Evolutionary conservation across 371 early-diverging fungal species (phyloP).

Genomic region (Batkoa obscura): DNA sequence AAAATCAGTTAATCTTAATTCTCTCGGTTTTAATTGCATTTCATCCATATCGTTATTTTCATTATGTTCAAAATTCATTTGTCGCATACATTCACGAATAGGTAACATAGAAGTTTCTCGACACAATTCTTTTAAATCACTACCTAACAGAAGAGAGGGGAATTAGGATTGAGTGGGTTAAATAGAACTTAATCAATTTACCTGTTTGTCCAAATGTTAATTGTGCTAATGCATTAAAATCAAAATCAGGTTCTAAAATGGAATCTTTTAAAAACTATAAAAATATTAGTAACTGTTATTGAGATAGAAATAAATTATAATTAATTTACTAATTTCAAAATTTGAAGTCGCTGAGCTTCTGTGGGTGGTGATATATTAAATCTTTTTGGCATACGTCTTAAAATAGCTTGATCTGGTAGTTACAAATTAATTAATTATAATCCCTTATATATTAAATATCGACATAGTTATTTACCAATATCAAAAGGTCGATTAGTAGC

Average conservation of each 20-base stretch:
- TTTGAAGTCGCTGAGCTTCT: slow-evolving; percentile 68
- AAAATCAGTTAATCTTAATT: not conserved
- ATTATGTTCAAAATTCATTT: not conserved
- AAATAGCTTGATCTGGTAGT: slow-evolving; percentile 61
- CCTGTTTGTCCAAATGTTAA: slow-evolving; percentile 76
- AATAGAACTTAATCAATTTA: slow-evolving; percentile 5
- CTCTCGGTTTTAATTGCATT: not conserved
- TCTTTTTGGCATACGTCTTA: slow-evolving; percentile 93
- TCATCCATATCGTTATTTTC: not conserved
- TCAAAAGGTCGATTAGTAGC: slow-evolving; percentile 97
- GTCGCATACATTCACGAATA: slow-evolving; percentile 68
- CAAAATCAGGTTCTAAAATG: slow-evolving; percentile 43
- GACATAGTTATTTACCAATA: slow-evolving; percentile 22
- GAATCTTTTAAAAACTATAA: slow-evolving; percentile 47
- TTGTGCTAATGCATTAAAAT: slow-evolving; percentile 47
- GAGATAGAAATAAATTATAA: slow-evolving; percentile 25
- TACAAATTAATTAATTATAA: not conserved
- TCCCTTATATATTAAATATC: not conserved
- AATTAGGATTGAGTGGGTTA: too few relatives aligned
- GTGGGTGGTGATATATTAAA: slow-evolving; percentile 80
- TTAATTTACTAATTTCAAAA: slow-evolving; percentile 48
- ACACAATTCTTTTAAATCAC: slow-evolving; percentile 92
- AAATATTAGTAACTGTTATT: too few relatives aligned
- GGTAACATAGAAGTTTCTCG: slow-evolving; percentile 91
- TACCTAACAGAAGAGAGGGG: slow-evolving; percentile 18